These are phyloP conservation scores for Aspergillus spinulosporus DNA, from an alignment of 2,329 filamentous ascomycete genomes.

Conservation along the genomic window DNA sequence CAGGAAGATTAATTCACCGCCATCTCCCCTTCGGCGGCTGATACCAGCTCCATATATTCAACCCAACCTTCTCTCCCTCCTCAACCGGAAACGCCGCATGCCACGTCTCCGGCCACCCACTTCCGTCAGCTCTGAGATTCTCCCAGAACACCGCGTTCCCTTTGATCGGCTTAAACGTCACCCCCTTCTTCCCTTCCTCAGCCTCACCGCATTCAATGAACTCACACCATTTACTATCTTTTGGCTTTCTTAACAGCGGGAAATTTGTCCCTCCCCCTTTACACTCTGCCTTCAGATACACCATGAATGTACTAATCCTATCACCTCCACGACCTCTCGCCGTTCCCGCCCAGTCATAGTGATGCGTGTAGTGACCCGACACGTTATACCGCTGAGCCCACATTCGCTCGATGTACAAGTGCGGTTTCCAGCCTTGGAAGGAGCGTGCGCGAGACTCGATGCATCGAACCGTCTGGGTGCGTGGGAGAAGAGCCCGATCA, in stretches of 20 bases:
- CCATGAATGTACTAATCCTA: slow-evolving; percentile 62
- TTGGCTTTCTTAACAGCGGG: slow-evolving; percentile 51
- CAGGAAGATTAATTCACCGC: neutral
- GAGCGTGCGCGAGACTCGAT: slow-evolving; percentile 58
- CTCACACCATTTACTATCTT: slow-evolving; percentile 53
- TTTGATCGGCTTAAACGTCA: slow-evolving; percentile 59
- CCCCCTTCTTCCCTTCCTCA: slow-evolving; percentile 37
- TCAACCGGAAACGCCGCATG: slow-evolving; percentile 61
- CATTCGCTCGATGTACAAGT: slow-evolving; percentile 61
- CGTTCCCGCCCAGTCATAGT: slow-evolving; percentile 59
- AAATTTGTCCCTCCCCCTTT: slow-evolving; percentile 63
- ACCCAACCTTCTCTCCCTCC: slow-evolving; percentile 58
- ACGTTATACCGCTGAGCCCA: slow-evolving; percentile 61
- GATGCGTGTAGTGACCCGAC: slow-evolving; percentile 59
- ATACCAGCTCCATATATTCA: slow-evolving; percentile 67
- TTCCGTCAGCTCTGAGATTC: slow-evolving; percentile 58
- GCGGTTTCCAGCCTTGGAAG: slow-evolving; percentile 61
- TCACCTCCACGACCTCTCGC: slow-evolving; percentile 37
- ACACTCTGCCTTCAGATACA: slow-evolving; percentile 57
- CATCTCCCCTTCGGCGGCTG: slow-evolving; percentile 39
- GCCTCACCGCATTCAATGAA: slow-evolving; percentile 55
- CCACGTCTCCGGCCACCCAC: slow-evolving; percentile 59
- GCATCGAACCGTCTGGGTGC: slow-evolving; percentile 55
- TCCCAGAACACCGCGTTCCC: slow-evolving; percentile 65
- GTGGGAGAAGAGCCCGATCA: slow-evolving; percentile 50